Conservation (phyloP, 495 filamentous ascomycete genomes). For the Tuber umbilicatum region DNA sequence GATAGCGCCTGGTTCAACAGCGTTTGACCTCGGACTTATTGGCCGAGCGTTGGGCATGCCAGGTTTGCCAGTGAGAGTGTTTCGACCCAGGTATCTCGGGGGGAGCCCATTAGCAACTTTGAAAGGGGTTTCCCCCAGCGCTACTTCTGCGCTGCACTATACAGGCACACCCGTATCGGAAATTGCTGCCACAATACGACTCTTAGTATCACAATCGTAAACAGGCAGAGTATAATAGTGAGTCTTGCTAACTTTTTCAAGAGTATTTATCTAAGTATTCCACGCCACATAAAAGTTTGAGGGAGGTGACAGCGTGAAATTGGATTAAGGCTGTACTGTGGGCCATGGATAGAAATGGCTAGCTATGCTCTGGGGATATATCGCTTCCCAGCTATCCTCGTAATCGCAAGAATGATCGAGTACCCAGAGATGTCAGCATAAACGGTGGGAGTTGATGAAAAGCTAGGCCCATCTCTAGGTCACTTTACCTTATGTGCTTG, state of each 20-base stretch:
- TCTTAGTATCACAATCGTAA: background rate
- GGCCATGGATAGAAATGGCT: background rate
- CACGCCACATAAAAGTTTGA: background rate
- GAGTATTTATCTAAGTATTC: background rate
- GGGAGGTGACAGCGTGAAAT: background rate
- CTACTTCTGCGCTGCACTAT: too few relatives aligned
- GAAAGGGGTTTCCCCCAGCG: too few relatives aligned
- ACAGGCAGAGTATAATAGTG: background rate
- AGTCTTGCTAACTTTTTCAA: background rate
- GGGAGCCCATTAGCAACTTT: too few relatives aligned
- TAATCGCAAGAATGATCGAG: background rate
- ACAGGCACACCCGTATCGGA: background rate
- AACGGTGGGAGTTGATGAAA: background rate
- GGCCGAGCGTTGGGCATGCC: too few relatives aligned
- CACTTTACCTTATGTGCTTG: background rate
- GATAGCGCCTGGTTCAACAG: too few relatives aligned
- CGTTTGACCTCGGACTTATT: too few relatives aligned
- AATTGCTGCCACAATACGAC: background rate
- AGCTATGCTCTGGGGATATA: background rate
- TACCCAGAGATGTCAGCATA: background rate
- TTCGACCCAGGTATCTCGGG: too few relatives aligned
- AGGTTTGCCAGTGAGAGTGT: too few relatives aligned
- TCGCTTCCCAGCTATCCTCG: background rate
- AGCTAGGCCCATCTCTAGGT: background rate
- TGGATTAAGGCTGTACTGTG: background rate